phyloP scores from a whole-genome alignment of 179 eudicot species.

The Corrigiola litoralis region DNA sequence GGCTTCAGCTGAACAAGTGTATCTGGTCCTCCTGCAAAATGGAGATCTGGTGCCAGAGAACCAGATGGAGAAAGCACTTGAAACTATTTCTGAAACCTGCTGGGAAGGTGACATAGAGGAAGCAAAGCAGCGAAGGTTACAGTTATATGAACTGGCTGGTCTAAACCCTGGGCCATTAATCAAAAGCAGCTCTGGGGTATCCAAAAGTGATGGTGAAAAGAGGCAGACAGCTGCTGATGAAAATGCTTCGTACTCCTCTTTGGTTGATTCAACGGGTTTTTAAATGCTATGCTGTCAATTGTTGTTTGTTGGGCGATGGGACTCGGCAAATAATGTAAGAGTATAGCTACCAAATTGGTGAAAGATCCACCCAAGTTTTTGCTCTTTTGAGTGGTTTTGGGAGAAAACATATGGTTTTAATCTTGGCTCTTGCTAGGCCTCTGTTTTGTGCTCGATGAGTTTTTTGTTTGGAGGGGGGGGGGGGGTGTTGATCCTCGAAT shows the following conservation, averaged over 20 bases:
- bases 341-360: too few relatives aligned
- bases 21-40: slow-evolving; percentile 77
- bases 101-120: slow-evolving; percentile 94
- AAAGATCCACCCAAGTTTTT: too few relatives aligned
- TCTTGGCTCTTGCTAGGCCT: too few relatives aligned
- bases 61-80: slow-evolving; percentile 69
- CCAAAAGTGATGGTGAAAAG: slow-evolving; percentile 29
- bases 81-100: slow-evolving; percentile 76
- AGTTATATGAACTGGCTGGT: slow-evolving; percentile 53
- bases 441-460: too few relatives aligned
- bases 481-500: too few relatives aligned
- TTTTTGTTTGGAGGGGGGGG: too few relatives aligned
- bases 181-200: slow-evolving; percentile 22
- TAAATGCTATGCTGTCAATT: slow-evolving; percentile 11
- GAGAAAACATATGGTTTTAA: too few relatives aligned
- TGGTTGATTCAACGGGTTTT: slow-evolving; percentile 87
- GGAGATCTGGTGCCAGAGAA: slow-evolving; percentile 56
- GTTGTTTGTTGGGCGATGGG: too few relatives aligned
- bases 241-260: slow-evolving; percentile 78
- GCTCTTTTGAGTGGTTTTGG: too few relatives aligned
- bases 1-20: slow-evolving; percentile 87
- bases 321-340: too few relatives aligned
- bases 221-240: slow-evolving; percentile 48
- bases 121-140: slow-evolving; percentile 54
- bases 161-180: slow-evolving; percentile 38